Conservation (phyloP, 164 flowering plant genomes). For the Macadamia tetraphylla region DNA sequence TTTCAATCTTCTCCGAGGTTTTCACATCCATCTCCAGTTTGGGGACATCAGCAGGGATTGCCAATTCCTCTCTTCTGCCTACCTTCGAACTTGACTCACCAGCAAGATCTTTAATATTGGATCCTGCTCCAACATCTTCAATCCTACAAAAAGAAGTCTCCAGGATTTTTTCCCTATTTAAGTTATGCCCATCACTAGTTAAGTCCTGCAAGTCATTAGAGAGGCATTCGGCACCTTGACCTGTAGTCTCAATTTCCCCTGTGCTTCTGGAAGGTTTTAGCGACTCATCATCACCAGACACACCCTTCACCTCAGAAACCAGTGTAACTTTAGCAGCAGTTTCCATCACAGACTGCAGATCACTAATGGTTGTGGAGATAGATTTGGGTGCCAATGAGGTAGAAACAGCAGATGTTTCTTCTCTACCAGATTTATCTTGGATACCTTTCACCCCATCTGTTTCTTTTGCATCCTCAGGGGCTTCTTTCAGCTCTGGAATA, state of each 20-base stretch:
- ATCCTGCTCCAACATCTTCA: constrained; percentile 21
- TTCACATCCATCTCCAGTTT: constrained; percentile 17
- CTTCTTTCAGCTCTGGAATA: constrained; percentile 15
- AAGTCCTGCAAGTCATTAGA: constrained; percentile 17
- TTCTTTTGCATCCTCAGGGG: constrained; percentile 20
- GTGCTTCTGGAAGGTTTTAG: constrained; percentile 15
- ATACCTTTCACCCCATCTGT: constrained; percentile 12
- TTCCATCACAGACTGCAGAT: constrained; percentile 16
- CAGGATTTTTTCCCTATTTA: constrained; percentile 20
- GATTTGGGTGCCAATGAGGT: constrained; percentile 13
- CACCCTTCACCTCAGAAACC: constrained; percentile 24
- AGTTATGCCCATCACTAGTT: constrained; percentile 14
- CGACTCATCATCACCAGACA: constrained; percentile 9
- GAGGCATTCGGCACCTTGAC: constrained; percentile 19
- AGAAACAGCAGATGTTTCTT: constrained; percentile 17
- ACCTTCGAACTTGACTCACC: constrained; percentile 15
- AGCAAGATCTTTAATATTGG: constrained; percentile 19
- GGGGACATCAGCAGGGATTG: constrained; percentile 19
- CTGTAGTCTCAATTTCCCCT: constrained; percentile 7
- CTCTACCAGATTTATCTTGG: constrained; percentile 15
- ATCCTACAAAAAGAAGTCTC: constrained; percentile 22
- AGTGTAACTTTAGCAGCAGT: constrained; percentile 11
- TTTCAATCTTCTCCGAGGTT: constrained; percentile 18
- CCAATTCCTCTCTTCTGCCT: constrained; percentile 16
- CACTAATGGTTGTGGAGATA: constrained; percentile 18